Evolutionary conservation across 2,329 filamentous ascomycete species (phyloP).

Genomic region (Fusarium sp.): DNA sequence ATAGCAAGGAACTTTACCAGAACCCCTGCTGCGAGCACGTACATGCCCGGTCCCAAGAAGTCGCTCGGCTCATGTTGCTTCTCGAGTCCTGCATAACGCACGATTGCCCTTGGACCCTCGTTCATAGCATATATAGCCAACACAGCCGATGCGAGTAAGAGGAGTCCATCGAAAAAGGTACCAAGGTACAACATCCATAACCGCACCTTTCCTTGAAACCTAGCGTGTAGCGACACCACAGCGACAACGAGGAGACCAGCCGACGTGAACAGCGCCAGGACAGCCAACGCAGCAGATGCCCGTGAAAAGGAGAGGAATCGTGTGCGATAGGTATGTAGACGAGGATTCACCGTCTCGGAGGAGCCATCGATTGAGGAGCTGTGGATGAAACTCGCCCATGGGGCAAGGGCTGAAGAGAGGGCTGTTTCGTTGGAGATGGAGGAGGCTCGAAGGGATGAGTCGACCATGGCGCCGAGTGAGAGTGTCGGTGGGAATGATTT

Average conservation of each 20-base stretch:
- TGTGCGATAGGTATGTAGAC: conserved; percentile 2
- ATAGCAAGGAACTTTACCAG: conserved; percentile 29
- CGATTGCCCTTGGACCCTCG: conserved; percentile 12
- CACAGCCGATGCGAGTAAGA: conserved; percentile 11
- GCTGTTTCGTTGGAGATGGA: conserved; percentile 2
- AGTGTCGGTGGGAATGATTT: conserved; percentile 20
- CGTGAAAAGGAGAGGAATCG: conserved; percentile 20
- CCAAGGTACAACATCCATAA: conserved; percentile 24
- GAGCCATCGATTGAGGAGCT: conserved; percentile 21
- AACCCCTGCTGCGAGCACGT: conserved; percentile 25
- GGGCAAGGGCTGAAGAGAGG: conserved; percentile 8
- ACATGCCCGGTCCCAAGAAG: conserved; percentile 25
- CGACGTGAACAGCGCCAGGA: conserved; percentile 23
- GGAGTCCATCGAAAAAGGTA: conserved; percentile 19
- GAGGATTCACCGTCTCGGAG: not conserved
- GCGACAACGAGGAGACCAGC: conserved; percentile 8
- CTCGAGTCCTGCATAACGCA: not conserved
- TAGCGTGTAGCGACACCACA: conserved; percentile 5
- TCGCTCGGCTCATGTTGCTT: not conserved
- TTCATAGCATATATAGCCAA: conserved; percentile 25
- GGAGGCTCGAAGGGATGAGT: conserved; percentile 18
- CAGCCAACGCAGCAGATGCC: conserved; percentile 23
- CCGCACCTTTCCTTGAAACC: not conserved
- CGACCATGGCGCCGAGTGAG: conserved; percentile 22
- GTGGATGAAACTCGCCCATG: conserved; percentile 16